Evolutionary conservation across 441 rosid genomes (phyloP).

Genomic region (Breynia disticha): DNA sequence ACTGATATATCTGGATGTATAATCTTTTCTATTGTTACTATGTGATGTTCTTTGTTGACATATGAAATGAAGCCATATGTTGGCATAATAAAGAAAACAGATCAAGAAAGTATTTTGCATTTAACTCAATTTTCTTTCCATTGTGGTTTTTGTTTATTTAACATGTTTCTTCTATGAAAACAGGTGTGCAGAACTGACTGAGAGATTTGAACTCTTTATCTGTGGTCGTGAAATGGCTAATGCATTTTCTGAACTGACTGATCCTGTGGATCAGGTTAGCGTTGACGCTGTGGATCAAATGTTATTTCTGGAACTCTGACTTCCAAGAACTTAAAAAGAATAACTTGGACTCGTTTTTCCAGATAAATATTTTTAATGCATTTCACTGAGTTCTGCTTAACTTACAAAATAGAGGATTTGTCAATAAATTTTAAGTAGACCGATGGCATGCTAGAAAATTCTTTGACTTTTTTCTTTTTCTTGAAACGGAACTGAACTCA

Average conservation of each 20-base stretch:
- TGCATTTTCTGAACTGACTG: slow-evolving; percentile 91
- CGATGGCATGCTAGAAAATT: too few species aligned
- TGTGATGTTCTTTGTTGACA: too few species aligned
- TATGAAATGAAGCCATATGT: background rate
- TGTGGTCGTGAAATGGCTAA: slow-evolving; percentile 95
- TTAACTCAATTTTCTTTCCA: background rate
- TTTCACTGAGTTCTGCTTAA: too few species aligned
- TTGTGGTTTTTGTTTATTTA: slow-evolving; percentile 6
- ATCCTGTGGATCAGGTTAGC: slow-evolving; percentile 86
- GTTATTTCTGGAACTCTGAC: background rate
- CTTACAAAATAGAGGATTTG: too few species aligned
- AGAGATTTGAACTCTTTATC: slow-evolving; percentile 92
- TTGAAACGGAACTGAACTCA: too few species aligned
- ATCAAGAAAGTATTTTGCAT: background rate
- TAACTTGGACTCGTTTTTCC: too few species aligned
- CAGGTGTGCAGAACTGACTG: slow-evolving; percentile 65
- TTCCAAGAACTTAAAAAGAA: too few species aligned
- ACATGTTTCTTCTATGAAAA: slow-evolving; percentile 7
- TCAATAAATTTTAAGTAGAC: too few species aligned
- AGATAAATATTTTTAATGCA: too few species aligned
- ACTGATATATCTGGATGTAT: too few species aligned
- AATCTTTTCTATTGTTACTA: too few species aligned
- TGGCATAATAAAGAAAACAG: background rate
- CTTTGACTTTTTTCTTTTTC: too few species aligned
- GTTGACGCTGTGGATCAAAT: background rate